phyloP scores from a whole-genome alignment of 2,329 filamentous ascomycete species.

The Celoporthe dispersa region DNA sequence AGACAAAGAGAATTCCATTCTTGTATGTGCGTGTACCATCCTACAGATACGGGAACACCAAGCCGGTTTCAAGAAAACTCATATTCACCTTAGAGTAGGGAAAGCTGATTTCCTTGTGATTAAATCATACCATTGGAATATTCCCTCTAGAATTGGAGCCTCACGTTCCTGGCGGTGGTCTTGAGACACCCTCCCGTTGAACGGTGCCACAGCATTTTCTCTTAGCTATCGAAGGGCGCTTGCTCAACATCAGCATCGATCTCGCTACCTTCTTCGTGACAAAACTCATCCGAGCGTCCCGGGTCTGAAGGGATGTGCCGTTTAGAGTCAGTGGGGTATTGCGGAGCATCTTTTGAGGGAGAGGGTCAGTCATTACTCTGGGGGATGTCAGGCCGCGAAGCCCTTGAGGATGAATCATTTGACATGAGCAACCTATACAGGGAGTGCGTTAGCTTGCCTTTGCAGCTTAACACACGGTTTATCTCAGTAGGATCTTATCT shows the following conservation, averaged over 20 bases:
- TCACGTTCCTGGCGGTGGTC: neutral
- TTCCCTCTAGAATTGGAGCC: neutral
- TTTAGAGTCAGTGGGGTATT: neutral
- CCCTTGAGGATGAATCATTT: neutral
- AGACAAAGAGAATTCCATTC: too few species aligned
- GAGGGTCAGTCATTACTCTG: neutral
- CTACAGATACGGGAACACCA: too few species aligned
- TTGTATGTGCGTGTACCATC: too few species aligned
- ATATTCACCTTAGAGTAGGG: neutral
- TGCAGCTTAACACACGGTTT: neutral
- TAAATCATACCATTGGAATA: neutral
- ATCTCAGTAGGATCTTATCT: neutral
- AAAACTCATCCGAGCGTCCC: neutral
- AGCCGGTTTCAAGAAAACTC: neutral
- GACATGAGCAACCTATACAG: neutral
- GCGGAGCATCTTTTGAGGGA: neutral
- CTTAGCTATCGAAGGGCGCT: neutral
- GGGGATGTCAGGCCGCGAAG: neutral
- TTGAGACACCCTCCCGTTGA: neutral
- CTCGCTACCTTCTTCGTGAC: neutral
- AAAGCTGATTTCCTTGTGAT: neutral
- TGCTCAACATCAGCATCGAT: neutral
- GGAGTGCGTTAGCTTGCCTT: neutral
- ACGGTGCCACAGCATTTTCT: neutral
- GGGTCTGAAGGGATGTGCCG: neutral